Evolutionary conservation across 148 eudicot species (phyloP), one percentile per base, ranked within the genome.

Genomic region (Rhododendron henanense): DNA sequence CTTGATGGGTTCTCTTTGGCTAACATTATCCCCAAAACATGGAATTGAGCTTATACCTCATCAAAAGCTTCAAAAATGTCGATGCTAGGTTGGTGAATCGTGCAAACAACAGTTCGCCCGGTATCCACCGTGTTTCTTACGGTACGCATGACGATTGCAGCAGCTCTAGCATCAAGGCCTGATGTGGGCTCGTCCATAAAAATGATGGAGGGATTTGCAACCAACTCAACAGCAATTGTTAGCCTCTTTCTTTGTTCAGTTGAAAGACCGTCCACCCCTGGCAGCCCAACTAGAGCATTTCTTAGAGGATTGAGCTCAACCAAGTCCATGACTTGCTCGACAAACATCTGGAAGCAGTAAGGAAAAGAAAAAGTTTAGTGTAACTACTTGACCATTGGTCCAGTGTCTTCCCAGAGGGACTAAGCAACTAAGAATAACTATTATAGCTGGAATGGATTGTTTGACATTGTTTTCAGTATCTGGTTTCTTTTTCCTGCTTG

Each of bases 31-130:
- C 47, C 5, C 10, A 63, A 28, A 25, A 23, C 10, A 4, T 19
- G 28, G 5, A 63, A 55, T 10, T 76, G 25, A 63, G 51, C 9
- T 80, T 28, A 53, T 85, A 90, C 92, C 92, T 90, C 92, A 78
- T 90, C 92, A 73, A 90, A 90, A 74, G 92, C 88, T 89, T 90
- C 92, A 81, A 90, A 90, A 19, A 90, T 87, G 78, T 90, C 89
- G 25, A 87, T 87, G 83, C 91, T 88, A 53, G 90, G 90, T 84
- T 89, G 90, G 59, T 89, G 90, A 75, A 89, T 89, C 6, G 90
- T 89, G 78, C 90, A 89, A 51, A 89, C 90, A 14, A 71, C 76
- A 71, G 76, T 71, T 71, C 76, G 76, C 39, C 76, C 76, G 0
- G 76, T 71, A 71, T 71, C 76, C 76, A 71, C 76, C 1, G 76